Evolutionary conservation across 2,329 filamentous ascomycete genomes (phyloP).

Genomic region (Arthrobotrys pseudoclavata): DNA sequence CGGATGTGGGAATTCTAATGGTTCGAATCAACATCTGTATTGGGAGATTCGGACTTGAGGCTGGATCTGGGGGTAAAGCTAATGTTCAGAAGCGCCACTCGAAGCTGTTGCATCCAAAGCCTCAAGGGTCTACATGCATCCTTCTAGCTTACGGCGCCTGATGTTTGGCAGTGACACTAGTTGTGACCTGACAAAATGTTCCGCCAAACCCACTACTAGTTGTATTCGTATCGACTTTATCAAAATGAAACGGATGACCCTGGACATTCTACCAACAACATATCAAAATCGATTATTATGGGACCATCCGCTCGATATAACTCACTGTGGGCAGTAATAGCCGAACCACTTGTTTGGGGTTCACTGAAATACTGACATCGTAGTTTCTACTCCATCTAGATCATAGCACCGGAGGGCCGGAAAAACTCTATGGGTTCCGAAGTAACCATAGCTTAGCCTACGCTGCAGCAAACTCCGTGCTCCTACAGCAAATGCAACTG

Average conservation of each 20-base stretch:
- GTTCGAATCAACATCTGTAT: background rate
- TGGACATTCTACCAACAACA: background rate
- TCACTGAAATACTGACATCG: background rate
- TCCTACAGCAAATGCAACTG: constrained; percentile 7
- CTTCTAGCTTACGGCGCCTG: background rate
- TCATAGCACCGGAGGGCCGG: constrained; percentile 18
- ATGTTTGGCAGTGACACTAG: background rate
- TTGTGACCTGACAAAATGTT: background rate
- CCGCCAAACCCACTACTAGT: background rate
- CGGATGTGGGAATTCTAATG: constrained; percentile 19
- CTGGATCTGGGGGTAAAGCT: background rate
- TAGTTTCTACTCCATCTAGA: background rate
- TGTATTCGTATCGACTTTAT: constrained; percentile 44
- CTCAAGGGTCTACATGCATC: background rate
- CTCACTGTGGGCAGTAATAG: constrained; percentile 47
- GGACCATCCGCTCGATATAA: constrained; percentile 32
- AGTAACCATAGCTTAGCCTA: background rate
- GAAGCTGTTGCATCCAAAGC: background rate
- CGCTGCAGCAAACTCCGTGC: background rate
- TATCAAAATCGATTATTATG: constrained; percentile 19
- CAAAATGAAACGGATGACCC: constrained; percentile 47
- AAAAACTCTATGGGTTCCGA: constrained; percentile 30
- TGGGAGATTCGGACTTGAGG: background rate
- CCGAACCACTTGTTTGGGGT: constrained; percentile 29
- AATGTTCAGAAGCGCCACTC: constrained; percentile 26